A percentile compares a stretch with the other conserved stretches of the same genome.
These are phyloP conservation scores for Trichosporon coremiiforme DNA, from an alignment of 1,284 basidiomycete genomes.

Conservation along the genomic window DNA sequence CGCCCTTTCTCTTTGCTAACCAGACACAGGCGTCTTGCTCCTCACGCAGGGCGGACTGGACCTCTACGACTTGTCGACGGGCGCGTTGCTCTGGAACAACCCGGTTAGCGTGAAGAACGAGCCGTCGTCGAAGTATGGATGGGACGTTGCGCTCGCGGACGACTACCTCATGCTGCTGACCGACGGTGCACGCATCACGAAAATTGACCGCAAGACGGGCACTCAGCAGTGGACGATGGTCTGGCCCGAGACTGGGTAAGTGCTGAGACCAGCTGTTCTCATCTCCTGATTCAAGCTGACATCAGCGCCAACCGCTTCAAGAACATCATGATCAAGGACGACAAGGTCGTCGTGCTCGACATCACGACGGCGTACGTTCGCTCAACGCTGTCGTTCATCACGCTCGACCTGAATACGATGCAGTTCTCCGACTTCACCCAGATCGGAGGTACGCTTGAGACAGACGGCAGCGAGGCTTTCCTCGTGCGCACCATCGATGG, in stretches of 20 bases:
- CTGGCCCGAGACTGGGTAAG: constrained; percentile 41
- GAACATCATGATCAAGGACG: constrained; percentile 62
- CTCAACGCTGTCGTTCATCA: constrained; percentile 59
- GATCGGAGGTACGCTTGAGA: constrained; percentile 61
- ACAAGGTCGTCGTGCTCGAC: constrained; percentile 68
- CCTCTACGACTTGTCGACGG: constrained; percentile 67
- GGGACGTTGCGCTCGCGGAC: constrained; percentile 56
- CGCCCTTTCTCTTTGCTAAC: background rate
- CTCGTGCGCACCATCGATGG: constrained; percentile 36
- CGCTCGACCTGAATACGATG: constrained; percentile 64
- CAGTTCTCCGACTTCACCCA: constrained; percentile 60
- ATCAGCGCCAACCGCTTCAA: constrained; percentile 70
- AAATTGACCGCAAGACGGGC: constrained; percentile 40
- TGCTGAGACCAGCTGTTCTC: background rate
- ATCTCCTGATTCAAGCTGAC: background rate
- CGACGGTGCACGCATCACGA: constrained; percentile 44
- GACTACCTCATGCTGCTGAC: constrained; percentile 44
- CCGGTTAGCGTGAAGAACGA: constrained; percentile 48
- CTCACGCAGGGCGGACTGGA: constrained; percentile 62
- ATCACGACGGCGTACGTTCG: constrained; percentile 61
- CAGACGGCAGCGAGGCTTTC: constrained; percentile 43
- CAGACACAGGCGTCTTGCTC: constrained; percentile 64
- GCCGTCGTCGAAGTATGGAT: constrained; percentile 51
- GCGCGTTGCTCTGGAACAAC: constrained; percentile 70
- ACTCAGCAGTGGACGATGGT: constrained; percentile 46